Evolutionary conservation across 371 early-diverging fungal species (phyloP).

Genomic region (Apophysomyces ossiformis): DNA sequence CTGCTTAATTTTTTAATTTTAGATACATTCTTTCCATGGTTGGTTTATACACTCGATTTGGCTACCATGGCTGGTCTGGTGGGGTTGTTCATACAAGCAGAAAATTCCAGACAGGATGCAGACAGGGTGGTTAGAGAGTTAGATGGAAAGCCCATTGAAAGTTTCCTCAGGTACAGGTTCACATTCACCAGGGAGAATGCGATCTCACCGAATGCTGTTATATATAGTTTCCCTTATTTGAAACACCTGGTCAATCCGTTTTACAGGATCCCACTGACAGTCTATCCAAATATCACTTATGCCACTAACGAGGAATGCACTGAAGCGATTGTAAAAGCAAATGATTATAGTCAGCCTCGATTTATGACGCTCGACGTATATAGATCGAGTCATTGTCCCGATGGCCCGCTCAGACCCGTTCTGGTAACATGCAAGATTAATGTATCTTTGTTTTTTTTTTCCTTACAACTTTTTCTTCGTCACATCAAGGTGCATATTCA

Average conservation of each 20-base stretch:
- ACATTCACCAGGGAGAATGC: background rate
- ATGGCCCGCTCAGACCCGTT: constrained; percentile 45
- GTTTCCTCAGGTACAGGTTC: constrained; percentile 19
- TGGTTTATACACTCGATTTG: constrained; percentile 23
- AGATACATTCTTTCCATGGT: constrained; percentile 28
- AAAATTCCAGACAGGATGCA: constrained; percentile 20
- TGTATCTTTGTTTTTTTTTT: too few relatives aligned
- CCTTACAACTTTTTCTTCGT: too few relatives aligned
- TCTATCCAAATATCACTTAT: constrained; percentile 60
- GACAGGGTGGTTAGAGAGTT: constrained; percentile 25
- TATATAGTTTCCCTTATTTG: constrained; percentile 1
- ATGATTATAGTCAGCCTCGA: constrained; percentile 32
- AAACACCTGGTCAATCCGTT: constrained; percentile 47
- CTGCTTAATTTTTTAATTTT: background rate
- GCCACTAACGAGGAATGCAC: constrained; percentile 55
- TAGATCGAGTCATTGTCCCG: constrained; percentile 26
- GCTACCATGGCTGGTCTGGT: constrained; percentile 25
- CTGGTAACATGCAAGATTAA: constrained; percentile 26
- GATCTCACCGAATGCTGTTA: background rate
- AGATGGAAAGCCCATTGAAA: constrained; percentile 16
- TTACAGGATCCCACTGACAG: constrained; percentile 27
- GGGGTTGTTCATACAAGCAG: constrained; percentile 28
- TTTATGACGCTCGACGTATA: constrained; percentile 55
- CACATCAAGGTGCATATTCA: constrained; percentile 54
- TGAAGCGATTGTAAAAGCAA: constrained; percentile 32